Evolutionary conservation across 331 rosid species (phyloP), one percentile per base, ranked within the genome.

Genomic region (Quercus phellos): DNA sequence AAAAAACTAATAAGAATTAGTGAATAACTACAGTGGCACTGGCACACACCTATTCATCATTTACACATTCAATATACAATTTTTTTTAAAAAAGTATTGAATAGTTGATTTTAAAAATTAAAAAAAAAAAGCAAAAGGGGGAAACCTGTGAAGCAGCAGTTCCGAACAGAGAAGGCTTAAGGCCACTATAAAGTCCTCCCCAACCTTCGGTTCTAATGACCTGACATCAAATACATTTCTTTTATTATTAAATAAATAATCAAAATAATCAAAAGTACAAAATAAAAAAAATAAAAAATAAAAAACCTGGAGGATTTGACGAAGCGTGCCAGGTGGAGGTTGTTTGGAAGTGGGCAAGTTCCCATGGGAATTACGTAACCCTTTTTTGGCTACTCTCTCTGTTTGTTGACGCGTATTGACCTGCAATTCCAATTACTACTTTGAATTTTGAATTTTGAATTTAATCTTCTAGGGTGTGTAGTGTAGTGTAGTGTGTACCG

Each of bases 181-280:
- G 92, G 72, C 97, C 97, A 50, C 97, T 90, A 78, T 89, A 92
- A 3, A 92, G 90, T 58, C 97, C 97, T 74, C 97, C 93, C 97
- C 93, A 90, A 10, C 97, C 95, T 73, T 92, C 97, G 55, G 61
- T 86, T 80, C 82, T 81, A 61, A 92, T 70, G 1, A 92, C 92
- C 95, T 91, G 70, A 56, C 18, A 77, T 60, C 14, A 10, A 46
- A 77, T 22, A 6, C 18, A 46, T 46, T 46, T 46, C 53, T 3
- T 46, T 38, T 38, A 8, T 38, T 38, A 2, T 8, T 8, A 38
- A 38, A 38, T 38, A 38, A 38, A 38, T 35, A 35, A 7, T 7
- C 0, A 35, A 35, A 35, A 35, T 38, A 38, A 38, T 38, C 1
- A 8, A 46, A 46, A 46, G 16, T 2, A 46, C 0, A 10, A 46